Evolutionary conservation across 225 moss, liverwort and hornwort species (phyloP).

Genomic region (Pseudoscleropodium purum): DNA sequence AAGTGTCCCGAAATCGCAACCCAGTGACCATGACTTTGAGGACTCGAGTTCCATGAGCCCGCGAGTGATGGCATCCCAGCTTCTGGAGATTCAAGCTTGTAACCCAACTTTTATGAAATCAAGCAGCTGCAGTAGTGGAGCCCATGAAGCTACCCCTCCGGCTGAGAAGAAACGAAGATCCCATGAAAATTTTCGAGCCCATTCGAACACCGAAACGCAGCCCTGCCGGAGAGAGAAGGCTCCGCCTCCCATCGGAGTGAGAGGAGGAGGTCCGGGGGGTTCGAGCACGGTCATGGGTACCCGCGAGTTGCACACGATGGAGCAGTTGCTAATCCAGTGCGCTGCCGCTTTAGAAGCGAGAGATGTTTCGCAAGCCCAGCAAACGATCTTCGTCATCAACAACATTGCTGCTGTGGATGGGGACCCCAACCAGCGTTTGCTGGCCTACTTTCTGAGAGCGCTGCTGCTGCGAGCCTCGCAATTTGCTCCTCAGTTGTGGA

Average conservation of each 20-base stretch:
- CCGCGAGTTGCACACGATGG: slow-evolving; percentile 54
- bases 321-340: slow-evolving; percentile 62
- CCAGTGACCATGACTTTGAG: background rate
- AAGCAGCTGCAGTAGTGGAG: background rate
- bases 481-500: slow-evolving; percentile 18
- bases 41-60: background rate
- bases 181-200: background rate
- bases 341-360: slow-evolving; percentile 53
- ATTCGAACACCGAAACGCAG: background rate
- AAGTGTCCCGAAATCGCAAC: background rate
- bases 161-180: slow-evolving; percentile 25
- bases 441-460: slow-evolving; percentile 51
- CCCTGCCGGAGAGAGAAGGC: background rate
- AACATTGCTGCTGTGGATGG: slow-evolving; percentile 56
- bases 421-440: slow-evolving; percentile 69
- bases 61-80: slow-evolving; percentile 5
- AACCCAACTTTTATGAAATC: background rate
- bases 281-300: slow-evolving; percentile 7
- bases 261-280: slow-evolving; percentile 7
- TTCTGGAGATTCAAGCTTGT: slow-evolving; percentile 7
- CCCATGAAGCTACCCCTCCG: background rate
- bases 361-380: slow-evolving; percentile 48
- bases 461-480: slow-evolving; percentile 33
- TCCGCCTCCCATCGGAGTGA: background rate
- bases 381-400: slow-evolving; percentile 52